Percentiles rank a stretch among this genome's conserved stretches.
Conservation (phyloP, 169 alveolate species). For the Theileria orientalis region DNA sequence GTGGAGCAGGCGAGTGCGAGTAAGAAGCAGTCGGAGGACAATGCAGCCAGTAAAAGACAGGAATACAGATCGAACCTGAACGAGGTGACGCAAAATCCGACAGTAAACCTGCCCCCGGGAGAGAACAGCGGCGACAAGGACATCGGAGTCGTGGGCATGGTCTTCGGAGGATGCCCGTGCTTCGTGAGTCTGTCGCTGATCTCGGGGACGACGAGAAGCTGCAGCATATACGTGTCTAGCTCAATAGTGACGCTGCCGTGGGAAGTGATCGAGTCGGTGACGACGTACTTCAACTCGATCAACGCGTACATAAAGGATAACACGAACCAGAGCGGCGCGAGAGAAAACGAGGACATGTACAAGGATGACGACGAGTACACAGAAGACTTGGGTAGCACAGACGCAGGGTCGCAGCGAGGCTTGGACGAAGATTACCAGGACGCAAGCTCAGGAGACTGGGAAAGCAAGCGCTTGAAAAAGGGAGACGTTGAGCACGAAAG, state of each 20-base stretch:
- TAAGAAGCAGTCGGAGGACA: neutral
- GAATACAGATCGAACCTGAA: too few species aligned
- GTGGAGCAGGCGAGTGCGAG: neutral
- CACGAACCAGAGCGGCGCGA: neutral
- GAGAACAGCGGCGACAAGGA: neutral
- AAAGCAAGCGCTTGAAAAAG: too few species aligned
- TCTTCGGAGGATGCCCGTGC: constrained; percentile 31
- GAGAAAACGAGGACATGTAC: neutral
- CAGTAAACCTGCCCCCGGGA: too few species aligned
- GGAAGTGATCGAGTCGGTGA: constrained; percentile 47
- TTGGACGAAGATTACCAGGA: neutral
- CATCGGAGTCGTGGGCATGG: neutral
- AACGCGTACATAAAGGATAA: constrained; percentile 14
- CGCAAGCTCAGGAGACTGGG: neutral
- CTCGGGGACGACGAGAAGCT: constrained; percentile 22
- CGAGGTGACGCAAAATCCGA: too few species aligned
- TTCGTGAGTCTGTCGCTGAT: constrained; percentile 34
- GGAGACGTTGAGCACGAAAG: too few species aligned
- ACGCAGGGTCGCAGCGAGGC: neutral
- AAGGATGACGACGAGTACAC: neutral
- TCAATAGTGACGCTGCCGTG: constrained; percentile 39
- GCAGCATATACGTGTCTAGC: constrained; percentile 24
- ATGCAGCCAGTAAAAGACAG: too few species aligned
- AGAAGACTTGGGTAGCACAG: neutral
- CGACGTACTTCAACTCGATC: constrained; percentile 10